Base-by-base conservation (phyloP, 345 rosid species). In the Citrus australasica region DNA sequence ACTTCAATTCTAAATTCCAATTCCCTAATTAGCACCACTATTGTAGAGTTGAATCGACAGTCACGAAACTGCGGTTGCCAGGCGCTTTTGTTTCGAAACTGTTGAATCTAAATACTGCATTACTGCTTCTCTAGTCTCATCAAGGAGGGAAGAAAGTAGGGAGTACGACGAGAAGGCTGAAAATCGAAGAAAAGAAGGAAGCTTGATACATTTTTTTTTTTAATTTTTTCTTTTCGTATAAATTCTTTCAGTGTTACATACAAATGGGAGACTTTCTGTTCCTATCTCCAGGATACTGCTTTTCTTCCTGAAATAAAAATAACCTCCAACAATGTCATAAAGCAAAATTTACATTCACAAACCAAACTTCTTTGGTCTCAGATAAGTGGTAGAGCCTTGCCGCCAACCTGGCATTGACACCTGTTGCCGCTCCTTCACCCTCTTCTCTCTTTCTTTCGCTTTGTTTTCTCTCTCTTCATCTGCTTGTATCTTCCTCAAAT, bases 361-460 rank as follows among this genome's bases (percentile, higher is more conserved):
- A 40, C 98, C 99, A 19, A 92, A 64, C 84, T 88, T 96, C 89
- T 94, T 96, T 3, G 95, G 98, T 73, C 94, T 87, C 70, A 92
- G 81, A 70, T 88, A 95, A 28, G 98, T 93, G 9, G 90, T 78
- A 65, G 83, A 69, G n/a, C 95, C 92, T 72, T 80, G 89, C 37
- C 81, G 84, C 76, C 85, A n/a, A 24, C 97, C 97, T 14, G 94
- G 97, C 82, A 86, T 88, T 4, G 97, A 86, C 19, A 94, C 84
- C 76, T 81, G 90, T 80, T 95, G 98, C 80, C 88, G 98, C 83
- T 87, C 91, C 84, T 89, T 94, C 28, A 78, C 88, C 51, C 94
- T 85, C 85, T 87, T 91, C 84, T 69, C 79, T 73, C 77, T 85
- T 66, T 96, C 98, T 75, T 71, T 90, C 84, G 72, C 86, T 80